These are phyloP conservation scores for Leccinellum albellum DNA, from an alignment of 768 basidiomycete genomes.

Conservation along the genomic window DNA sequence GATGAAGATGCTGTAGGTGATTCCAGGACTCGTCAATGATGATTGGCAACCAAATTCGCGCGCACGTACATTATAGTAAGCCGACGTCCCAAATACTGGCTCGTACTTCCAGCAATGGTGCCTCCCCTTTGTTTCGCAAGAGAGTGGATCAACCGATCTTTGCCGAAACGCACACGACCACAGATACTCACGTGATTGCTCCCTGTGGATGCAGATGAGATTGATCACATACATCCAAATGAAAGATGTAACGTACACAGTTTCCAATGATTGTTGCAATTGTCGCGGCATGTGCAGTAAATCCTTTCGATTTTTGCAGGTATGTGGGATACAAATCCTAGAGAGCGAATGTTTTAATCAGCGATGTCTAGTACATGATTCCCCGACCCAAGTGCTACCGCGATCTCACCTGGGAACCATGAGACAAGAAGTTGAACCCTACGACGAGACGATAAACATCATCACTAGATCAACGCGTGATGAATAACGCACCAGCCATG, in stretches of 20 bases:
- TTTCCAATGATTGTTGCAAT: constrained; percentile 31
- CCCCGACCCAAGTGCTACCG: neutral
- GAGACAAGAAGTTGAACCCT: constrained; percentile 78
- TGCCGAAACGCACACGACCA: constrained; percentile 5
- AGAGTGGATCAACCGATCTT: neutral
- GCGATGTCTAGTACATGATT: neutral
- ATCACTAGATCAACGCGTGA: neutral
- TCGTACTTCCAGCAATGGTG: constrained; percentile 62
- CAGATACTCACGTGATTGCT: constrained; percentile 38
- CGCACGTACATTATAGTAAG: constrained; percentile 58
- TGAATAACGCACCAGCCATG: constrained; percentile 51
- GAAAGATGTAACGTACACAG: constrained; percentile 39
- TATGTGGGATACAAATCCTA: constrained; percentile 82
- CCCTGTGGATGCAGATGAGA: constrained; percentile 28
- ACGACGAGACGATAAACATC: neutral
- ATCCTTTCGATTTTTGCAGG: constrained; percentile 57
- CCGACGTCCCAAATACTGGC: constrained; percentile 79
- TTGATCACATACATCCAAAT: neutral
- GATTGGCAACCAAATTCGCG: neutral
- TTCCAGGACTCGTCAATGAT: neutral
- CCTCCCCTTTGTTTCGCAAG: constrained; percentile 48
- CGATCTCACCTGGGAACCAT: constrained; percentile 57
- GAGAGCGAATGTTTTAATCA: neutral
- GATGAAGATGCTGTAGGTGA: too few relatives aligned
- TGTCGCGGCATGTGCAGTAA: constrained; percentile 31